Evolutionary conservation across 352 stramenopile species (phyloP), one percentile per base, ranked within the genome.

Genomic region (Globisporangium apiculatum): DNA sequence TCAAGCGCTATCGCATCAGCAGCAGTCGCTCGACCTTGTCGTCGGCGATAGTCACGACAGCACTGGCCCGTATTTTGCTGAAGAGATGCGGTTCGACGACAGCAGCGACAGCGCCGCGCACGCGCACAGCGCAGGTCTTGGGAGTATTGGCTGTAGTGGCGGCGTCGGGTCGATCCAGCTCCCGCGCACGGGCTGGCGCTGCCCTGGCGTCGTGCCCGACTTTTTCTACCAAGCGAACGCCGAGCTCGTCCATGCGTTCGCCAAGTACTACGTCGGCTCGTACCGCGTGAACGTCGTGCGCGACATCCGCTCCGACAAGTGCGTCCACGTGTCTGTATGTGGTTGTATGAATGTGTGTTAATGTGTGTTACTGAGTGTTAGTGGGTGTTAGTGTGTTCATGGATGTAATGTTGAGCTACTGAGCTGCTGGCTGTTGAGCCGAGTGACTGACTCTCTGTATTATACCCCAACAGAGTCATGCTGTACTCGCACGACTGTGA

Each of bases 401-500:
- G 24, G 24, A 3, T 31, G 24, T 3, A 3, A 31, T 31, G 2
- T 3, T 31, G 24, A 31, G 24, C 24, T 31, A 31, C 24, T 31
- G 24, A 31, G 24, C 24, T 31, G 24, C 24, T 31, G 24, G 24
- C 24, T 31, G 24, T 4, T 42, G n/a, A 36, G 46, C 35, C 15
- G 9, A 18, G n/a, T 52, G 48, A 7, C 11, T 36, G 6, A 38
- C 48, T 17, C 14, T 55, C n/a, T 8, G 47, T 38, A 35, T 31
- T 51, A 31, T 31, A 31, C 24, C 24, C 24, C 24, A 31, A 31
- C 24, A 86, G 75, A 62, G 72, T 86, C 50, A 77, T 87, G 73
- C 53, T 87, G 11, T 87, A 78, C 51, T 81, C 75, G n/a, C 77
- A 87, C 49, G 73, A 87, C 49, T 87, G 77, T 48, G 73, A 86